Evolutionary conservation across 441 rosid genomes (phyloP).

Genomic region (Omphalea diandra): DNA sequence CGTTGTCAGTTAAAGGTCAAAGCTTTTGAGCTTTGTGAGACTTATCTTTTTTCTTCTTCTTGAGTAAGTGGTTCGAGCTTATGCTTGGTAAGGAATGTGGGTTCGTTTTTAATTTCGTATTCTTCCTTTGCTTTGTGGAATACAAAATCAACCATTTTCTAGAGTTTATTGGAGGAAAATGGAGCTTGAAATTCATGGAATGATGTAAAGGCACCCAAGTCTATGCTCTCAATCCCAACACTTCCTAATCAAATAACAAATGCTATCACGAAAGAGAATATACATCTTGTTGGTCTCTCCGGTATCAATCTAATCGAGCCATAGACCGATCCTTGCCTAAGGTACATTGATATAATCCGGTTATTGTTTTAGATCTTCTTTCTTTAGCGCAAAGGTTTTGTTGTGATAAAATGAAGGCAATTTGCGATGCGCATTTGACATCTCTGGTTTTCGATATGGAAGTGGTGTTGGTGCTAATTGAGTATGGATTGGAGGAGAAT

Average conservation of each 20-base stretch:
- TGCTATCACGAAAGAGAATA: conserved; percentile 32
- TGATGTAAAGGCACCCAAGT: conserved; percentile 81
- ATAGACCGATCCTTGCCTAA: conserved; percentile 63
- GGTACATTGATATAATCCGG: conserved; percentile 56
- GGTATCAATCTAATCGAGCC: conserved; percentile 72
- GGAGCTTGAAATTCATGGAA: conserved; percentile 76
- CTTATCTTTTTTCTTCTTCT: too few relatives aligned
- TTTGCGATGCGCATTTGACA: conserved; percentile 76
- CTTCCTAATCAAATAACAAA: conserved; percentile 30
- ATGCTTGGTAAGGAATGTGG: too few relatives aligned
- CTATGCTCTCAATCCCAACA: conserved; percentile 53
- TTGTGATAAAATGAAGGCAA: conserved; percentile 76
- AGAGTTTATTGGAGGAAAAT: too few relatives aligned
- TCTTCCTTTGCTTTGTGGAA: too few relatives aligned
- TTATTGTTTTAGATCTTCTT: conserved; percentile 74
- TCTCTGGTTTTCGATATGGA: conserved; percentile 56
- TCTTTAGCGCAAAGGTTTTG: conserved; percentile 81
- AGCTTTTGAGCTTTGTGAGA: too few relatives aligned
- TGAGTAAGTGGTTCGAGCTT: too few relatives aligned
- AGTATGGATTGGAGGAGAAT: conserved; percentile 80
- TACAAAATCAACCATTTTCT: too few relatives aligned
- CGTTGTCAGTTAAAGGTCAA: too few relatives aligned
- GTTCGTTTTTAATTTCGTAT: too few relatives aligned
- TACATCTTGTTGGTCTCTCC: conserved; percentile 80
- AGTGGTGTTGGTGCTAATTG: conserved; percentile 65